Conservation (phyloP, 1,139 yeast species). For the Yamadazyma friedrichii region DNA sequence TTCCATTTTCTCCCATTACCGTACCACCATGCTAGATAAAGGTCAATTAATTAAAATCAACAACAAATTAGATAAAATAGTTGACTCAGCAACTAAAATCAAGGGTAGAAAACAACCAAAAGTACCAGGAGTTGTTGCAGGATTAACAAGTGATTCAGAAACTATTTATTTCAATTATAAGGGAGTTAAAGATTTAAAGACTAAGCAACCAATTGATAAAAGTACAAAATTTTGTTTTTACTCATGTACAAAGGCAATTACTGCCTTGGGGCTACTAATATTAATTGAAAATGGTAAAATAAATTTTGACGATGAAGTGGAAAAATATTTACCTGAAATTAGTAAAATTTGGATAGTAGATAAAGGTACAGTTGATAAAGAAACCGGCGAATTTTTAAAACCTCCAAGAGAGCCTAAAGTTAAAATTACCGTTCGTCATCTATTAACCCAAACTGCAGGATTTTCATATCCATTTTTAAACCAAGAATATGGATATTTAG, state of each 20-base stretch:
- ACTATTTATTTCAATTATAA: slow-evolving; percentile 25
- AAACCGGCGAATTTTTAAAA: slow-evolving; percentile 32
- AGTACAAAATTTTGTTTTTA: slow-evolving; percentile 38
- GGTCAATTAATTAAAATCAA: slow-evolving; percentile 6
- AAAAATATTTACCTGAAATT: slow-evolving; percentile 40
- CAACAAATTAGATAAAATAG: slow-evolving; percentile 2
- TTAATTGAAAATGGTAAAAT: slow-evolving; percentile 46
- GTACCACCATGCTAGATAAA: slow-evolving; percentile 5
- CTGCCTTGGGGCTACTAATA: slow-evolving; percentile 46
- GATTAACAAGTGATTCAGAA: slow-evolving; percentile 24
- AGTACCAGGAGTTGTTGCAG: slow-evolving; percentile 28
- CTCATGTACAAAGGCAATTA: slow-evolving; percentile 50
- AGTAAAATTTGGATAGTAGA: slow-evolving; percentile 40
- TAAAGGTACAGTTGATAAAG: slow-evolving; percentile 29
- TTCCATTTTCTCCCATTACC: too few relatives aligned
- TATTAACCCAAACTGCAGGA: slow-evolving; percentile 53
- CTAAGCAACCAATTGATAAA: slow-evolving; percentile 19
- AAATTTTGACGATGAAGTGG: slow-evolving; percentile 41
- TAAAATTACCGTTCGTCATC: slow-evolving; percentile 45
- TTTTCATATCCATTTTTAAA: slow-evolving; percentile 46
- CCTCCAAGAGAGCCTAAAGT: slow-evolving; percentile 33
- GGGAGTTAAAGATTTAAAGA: slow-evolving; percentile 23
- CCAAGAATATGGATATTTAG: slow-evolving; percentile 12
- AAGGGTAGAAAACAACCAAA: slow-evolving; percentile 14
- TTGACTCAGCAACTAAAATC: neutral